Evolutionary conservation across 2,329 filamentous ascomycete genomes (phyloP).

Genomic region (Leptographium procerum): DNA sequence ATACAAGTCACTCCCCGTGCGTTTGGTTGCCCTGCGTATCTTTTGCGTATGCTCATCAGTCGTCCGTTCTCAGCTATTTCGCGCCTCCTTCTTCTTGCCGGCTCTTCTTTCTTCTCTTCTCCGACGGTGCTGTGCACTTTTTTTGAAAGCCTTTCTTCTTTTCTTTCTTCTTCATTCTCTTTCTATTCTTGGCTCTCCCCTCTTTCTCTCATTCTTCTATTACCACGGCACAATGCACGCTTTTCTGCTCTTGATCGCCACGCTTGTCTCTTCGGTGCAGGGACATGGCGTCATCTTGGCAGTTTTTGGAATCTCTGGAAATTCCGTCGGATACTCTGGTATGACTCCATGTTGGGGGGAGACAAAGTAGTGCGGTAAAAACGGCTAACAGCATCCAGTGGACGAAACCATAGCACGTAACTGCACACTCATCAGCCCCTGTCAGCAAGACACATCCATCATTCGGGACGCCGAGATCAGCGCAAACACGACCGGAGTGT

Average conservation of each 20-base stretch:
- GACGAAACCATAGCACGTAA: conserved; percentile 2
- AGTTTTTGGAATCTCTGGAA: not conserved
- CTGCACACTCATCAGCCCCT: conserved; percentile 5
- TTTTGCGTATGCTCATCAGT: not conserved
- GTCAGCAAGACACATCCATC: conserved; percentile 4
- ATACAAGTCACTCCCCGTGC: not conserved
- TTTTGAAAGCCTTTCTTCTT: not conserved
- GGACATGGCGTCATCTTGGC: not conserved
- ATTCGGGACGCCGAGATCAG: conserved; percentile 4
- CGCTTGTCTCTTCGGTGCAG: not conserved
- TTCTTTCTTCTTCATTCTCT: not conserved
- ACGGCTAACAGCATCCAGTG: not conserved
- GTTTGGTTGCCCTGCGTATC: not conserved
- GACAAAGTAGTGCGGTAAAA: not conserved
- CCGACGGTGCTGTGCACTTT: not conserved
- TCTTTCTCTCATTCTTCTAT: not conserved
- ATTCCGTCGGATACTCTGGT: not conserved
- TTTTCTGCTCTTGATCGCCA: not conserved
- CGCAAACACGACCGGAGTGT: not conserved
- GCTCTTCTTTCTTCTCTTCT: not conserved
- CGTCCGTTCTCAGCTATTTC: too few relatives aligned
- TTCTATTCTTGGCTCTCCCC: not conserved
- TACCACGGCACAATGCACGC: not conserved
- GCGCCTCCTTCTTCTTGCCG: too few relatives aligned
- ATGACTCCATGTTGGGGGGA: not conserved